Base-by-base conservation (phyloP, 2,329 filamentous ascomycete species). In the Clonostachys chloroleuca region DNA sequence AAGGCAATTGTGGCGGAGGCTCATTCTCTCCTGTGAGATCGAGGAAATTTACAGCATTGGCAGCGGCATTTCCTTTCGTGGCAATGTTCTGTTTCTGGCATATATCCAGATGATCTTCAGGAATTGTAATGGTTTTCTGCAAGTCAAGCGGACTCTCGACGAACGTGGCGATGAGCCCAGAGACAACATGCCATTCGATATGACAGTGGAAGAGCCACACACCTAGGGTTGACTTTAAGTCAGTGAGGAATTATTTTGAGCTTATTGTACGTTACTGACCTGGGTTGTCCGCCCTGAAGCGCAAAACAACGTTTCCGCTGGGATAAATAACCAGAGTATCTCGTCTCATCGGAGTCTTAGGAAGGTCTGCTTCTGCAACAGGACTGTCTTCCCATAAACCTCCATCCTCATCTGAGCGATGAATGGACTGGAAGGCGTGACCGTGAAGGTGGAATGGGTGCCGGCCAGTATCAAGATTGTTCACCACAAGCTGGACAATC, bases 381-480 rank as follows among this genome's bases (percentile, higher is more conserved):
- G 70, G 70, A 1, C 71, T 60, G 20, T 72, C 67, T 5, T 74
- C 71, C 53, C 81, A 85, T 2, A 72, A 68, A 6, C 83, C 81
- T 0, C 68, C 76, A 1, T 83, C 74, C 34, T 84, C 81, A 0
- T 63, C 67, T 2, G 77, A 80, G 24, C 86, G 81, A 52, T 78
- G 72, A 35, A 89, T 61, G 5, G 84, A 72, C 63, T 89, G 87
- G 67, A 91, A 90, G 54, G 79, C 72, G 62, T 90, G 86, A 0
- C 87, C 87, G 67, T 94, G 91, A 2, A 95, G 62, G 56, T 89
- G 87, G 70, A 92, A 91, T 5, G 81, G 89, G 56, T 91, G 87
- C 9, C 81, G 83, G 40, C 88, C 70, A 50, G 75, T 61, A 55
- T 92, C 88, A 41, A 81, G 73, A 59, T 91, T 92, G 70, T 91